Evolutionary conservation across 768 basidiomycete species (phyloP), one percentile per base, ranked within the genome.

Genomic region (Tricholoma bakamatsutake): DNA sequence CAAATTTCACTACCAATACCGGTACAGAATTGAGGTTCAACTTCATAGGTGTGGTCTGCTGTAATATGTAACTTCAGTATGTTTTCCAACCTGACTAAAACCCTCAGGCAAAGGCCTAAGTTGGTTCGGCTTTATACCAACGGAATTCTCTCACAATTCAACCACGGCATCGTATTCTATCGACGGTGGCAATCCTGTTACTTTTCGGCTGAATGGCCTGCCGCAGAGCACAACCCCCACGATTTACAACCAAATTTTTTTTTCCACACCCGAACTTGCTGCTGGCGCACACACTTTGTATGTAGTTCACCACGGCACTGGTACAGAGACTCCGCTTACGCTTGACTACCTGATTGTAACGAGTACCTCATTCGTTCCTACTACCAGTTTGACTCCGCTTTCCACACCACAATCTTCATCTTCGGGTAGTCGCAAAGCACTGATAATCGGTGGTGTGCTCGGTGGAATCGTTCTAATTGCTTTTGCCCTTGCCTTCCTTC

Each of bases 141-240:
- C 45, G 2, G 62, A 64, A 34, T 59, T 69, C 2, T 59, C 67
- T 15, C 58, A 62, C 31, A 58, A 54, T 17, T 11, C 65, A 9
- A 61, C 61, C 11, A 54, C 60, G 0, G 70, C 59, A 15, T 62
- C 59, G 30, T 72, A 70, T 55, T 52, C 63, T 1, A 64, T 72
- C 43, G 70, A 72, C 54, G 63, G 61, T 2, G 50, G 47, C 40
- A 7, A 49, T 2, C 54, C 64, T 42, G 21, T 56, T 18, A 30
- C 50, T 10, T 47, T 68, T 63, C 5, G 39, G n/a, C 54, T 65
- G 4, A 21, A 33, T 1, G 69, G 67, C 15, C 52, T 64, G 9
- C 30, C 57, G 1, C 35, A 17, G 34, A 49, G 54, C 7, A 49
- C 40, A 5, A 30, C 50, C n/a, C 21, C 6, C 9, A 61, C 61